Evolutionary conservation across 192 early-diverging fungal species (phyloP).

Genomic region (Backusella tuberculispora): DNA sequence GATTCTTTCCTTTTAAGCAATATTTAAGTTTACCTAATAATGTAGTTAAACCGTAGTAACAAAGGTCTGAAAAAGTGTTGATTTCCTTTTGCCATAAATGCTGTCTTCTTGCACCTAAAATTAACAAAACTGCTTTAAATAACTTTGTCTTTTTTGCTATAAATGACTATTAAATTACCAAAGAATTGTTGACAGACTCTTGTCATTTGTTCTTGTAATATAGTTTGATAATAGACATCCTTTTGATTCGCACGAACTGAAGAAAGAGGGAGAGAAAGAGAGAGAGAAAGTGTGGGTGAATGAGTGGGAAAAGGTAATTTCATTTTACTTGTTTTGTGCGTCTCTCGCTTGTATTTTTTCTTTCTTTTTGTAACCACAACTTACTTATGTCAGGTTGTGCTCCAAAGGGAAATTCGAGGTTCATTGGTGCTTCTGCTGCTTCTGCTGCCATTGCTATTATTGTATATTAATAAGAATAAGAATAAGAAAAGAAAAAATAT

Average conservation of each 20-base stretch:
- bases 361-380: neutral
- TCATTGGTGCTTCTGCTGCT: neutral
- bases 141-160: neutral
- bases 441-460: neutral
- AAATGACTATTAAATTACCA: conserved; percentile 47
- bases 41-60: conserved; percentile 80
- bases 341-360: neutral
- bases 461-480: neutral
- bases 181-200: conserved; percentile 63
- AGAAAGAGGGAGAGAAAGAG: neutral
- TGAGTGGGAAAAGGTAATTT: neutral
- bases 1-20: conserved; percentile 12
- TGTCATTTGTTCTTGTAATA: conserved; percentile 64
- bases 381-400: conserved; percentile 81
- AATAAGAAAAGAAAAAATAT: neutral
- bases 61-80: conserved; percentile 58
- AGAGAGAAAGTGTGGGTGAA: neutral
- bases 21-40: conserved; percentile 50
- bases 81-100: conserved; percentile 70
- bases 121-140: neutral
- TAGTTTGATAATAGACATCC: conserved; percentile 80
- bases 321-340: neutral
- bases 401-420: conserved; percentile 64
- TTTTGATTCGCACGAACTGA: conserved; percentile 89
- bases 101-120: conserved; percentile 58